phyloP scores from a whole-genome alignment of 352 stramenopile genomes.

The Globisporangium acanthophoron region DNA sequence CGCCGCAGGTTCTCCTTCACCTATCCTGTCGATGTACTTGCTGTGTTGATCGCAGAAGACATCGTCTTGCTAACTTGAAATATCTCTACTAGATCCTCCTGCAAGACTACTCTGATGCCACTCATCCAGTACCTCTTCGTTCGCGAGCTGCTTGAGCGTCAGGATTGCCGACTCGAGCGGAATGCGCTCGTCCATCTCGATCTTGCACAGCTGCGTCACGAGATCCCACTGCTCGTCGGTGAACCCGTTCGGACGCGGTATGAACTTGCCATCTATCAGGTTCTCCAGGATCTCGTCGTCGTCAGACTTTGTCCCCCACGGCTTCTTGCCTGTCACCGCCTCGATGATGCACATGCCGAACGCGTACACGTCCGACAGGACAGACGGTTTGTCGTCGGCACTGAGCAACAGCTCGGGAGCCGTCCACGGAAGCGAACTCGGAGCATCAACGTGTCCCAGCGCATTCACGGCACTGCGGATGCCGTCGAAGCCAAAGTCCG shows the following conservation, averaged over 20 bases:
- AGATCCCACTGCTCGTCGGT: slow-evolving; percentile 12
- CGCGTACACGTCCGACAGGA: neutral
- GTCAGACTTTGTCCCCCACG: neutral
- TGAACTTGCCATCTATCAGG: slow-evolving; percentile 6
- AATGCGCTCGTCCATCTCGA: slow-evolving; percentile 5
- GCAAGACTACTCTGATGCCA: too few species aligned
- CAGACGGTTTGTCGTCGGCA: too few species aligned
- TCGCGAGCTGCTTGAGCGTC: too few species aligned
- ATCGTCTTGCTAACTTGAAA: too few species aligned
- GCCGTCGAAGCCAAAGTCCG: slow-evolving; percentile 33
- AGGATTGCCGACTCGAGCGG: slow-evolving; percentile 3
- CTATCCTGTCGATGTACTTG: too few species aligned
- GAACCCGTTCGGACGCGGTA: slow-evolving; percentile 9
- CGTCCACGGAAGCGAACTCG: slow-evolving; percentile 25
- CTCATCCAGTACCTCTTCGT: too few species aligned
- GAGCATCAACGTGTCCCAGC: slow-evolving; percentile 19
- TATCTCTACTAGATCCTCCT: too few species aligned
- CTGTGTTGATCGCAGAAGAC: too few species aligned
- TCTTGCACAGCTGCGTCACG: slow-evolving; percentile 6
- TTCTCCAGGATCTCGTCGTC: slow-evolving; percentile 19
- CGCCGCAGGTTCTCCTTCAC: too few species aligned
- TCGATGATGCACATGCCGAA: neutral
- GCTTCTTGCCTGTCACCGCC: neutral
- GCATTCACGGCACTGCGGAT: slow-evolving; percentile 16
- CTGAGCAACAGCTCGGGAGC: slow-evolving; percentile 28